Base-by-base conservation (phyloP, 495 filamentous ascomycete species). In the Peziza echinospora region DNA sequence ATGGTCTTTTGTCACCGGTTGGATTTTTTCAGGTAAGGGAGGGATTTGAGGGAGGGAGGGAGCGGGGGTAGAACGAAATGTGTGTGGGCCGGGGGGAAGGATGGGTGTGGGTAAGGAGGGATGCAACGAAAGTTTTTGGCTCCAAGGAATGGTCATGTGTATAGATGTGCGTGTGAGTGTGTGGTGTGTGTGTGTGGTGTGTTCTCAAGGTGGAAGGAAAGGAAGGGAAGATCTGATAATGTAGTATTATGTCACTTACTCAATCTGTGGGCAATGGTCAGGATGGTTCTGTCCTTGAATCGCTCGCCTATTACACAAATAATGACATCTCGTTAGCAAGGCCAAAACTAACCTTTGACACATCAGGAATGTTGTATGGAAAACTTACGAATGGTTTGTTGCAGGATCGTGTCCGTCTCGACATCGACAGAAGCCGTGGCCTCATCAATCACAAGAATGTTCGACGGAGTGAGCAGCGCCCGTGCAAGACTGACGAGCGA, bases 231-330 rank as follows among this genome's bases (percentile, higher is more conserved):
- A 22, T 44, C 34, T 43, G 7, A 43, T 42, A n/a, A n/a, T n/a
- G n/a, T n/a, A n/a, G n/a, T n/a, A n/a, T n/a, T n/a, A 49, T 49
- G 13, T 9, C 24, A 9, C 42, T 85, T 96, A 64, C 94, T 93
- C 64, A 99, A 91, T 39, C 89, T 75, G 62, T 97, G 89, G 43
- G 89, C 89, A 57, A 97, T 93, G 0, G 91, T 96, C 56, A 99
- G 84, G 61, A 99, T 96, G 16, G 91, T 99, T 17, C 86, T 74
- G 58, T 94, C 49, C 6, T 53, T 49, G 44, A 56, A 56, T 30
- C 53, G 44, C 16, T 56, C 54, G 11, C 54, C 54, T 56, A 26
- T 56, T 43, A 48, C 39, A 34, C 48, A 56, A 49, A 19, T 21
- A n/a, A 8, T 8, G 8, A 8, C 8, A n/a, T 34, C 26, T 34